Percentiles rank a stretch among this genome's conserved stretches.
Conservation (phyloP, 2,329 filamentous ascomycete genomes). For the Colletotrichum theobromicola region DNA sequence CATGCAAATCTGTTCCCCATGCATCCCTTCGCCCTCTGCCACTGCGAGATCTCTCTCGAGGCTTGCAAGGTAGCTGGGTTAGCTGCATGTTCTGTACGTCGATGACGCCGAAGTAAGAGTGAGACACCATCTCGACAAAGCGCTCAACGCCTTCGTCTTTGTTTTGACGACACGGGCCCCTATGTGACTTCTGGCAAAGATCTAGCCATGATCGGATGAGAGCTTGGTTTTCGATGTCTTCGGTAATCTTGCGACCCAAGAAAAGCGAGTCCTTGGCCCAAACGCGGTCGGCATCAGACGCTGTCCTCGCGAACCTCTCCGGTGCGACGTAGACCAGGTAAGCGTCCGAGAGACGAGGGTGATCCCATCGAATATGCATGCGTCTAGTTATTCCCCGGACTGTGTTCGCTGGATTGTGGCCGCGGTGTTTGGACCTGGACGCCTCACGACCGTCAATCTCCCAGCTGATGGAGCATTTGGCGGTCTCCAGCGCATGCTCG, state of each 20-base stretch:
- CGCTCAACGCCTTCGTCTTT: not conserved
- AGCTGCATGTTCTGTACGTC: conserved; percentile 15
- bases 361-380: not conserved
- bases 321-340: not conserved
- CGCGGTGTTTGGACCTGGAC: not conserved
- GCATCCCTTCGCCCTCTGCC: not conserved
- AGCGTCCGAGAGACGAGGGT: not conserved
- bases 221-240: conserved; percentile 4
- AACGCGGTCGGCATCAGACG: not conserved
- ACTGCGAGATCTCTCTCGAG: not conserved
- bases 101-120: conserved; percentile 8
- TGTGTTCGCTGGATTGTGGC: not conserved
- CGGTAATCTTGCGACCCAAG: not conserved
- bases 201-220: conserved; percentile 5
- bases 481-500: not conserved
- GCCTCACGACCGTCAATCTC: conserved; percentile 4
- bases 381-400: not conserved
- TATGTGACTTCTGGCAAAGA: not conserved
- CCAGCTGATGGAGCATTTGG: not conserved
- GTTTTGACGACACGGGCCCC: not conserved
- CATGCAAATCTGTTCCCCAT: conserved; percentile 14
- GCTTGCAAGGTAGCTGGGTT: not conserved
- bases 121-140: conserved; percentile 1
- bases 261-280: conserved; percentile 5
- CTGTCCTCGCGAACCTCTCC: not conserved